These are phyloP conservation scores for Rachicladosporium sp. DNA, from an alignment of 2,329 filamentous ascomycete genomes.

Conservation along the genomic window DNA sequence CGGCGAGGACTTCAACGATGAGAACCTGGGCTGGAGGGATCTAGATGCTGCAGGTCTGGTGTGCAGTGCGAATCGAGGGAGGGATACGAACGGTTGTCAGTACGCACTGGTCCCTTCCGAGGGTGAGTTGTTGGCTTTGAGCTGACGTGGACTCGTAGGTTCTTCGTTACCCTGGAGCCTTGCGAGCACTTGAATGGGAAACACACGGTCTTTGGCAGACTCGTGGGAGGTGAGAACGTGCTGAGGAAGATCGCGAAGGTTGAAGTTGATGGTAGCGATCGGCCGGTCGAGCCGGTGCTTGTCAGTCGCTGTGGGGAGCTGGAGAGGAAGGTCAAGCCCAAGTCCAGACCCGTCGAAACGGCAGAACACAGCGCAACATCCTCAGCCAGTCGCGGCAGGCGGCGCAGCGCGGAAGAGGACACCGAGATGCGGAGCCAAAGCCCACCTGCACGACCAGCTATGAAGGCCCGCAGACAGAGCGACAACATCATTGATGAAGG, in stretches of 20 bases:
- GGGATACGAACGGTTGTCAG: conserved; percentile 25
- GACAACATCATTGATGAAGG: conserved; percentile 25
- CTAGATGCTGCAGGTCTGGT: conserved; percentile 29
- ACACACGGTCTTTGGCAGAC: conserved; percentile 29
- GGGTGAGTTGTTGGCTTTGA: not conserved
- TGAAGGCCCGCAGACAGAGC: conserved; percentile 21
- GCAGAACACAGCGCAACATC: no score
- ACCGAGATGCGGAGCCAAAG: not conserved
- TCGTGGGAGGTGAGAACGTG: conserved; percentile 26
- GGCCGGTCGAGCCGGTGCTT: conserved; percentile 24
- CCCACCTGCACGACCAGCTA: conserved; percentile 13
- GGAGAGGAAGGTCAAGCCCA: conserved; percentile 19
- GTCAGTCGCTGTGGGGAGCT: conserved; percentile 29
- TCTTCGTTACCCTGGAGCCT: conserved; percentile 31
- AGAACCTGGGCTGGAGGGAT: conserved; percentile 29
- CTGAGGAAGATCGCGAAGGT: conserved; percentile 25
- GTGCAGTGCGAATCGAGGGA: conserved; percentile 30
- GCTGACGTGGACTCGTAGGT: conserved; percentile 12
- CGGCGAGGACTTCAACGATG: conserved; percentile 28
- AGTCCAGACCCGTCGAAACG: no score
- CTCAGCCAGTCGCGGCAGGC: no score
- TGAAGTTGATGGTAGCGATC: conserved; percentile 25
- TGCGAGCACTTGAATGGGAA: conserved; percentile 29
- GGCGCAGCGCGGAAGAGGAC: no score
- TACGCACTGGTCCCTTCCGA: conserved; percentile 4